Evolutionary conservation across 129 eudicot species (phyloP), one percentile per base, ranked within the genome.

Genomic region (Centrapalus pauciflorus): DNA sequence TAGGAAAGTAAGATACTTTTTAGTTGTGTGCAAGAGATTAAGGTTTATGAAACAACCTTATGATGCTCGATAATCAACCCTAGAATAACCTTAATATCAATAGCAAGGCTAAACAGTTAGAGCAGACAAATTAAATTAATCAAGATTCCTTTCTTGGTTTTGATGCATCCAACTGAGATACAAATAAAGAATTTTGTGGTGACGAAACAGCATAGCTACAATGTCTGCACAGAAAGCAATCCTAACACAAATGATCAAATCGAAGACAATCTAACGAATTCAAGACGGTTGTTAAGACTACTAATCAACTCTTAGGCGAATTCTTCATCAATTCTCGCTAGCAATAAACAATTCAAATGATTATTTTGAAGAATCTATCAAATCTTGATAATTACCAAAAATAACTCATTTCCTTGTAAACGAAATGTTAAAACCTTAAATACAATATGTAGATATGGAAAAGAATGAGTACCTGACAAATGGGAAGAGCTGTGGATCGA

Each of bases 401-500:
- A 16, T 45, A 20, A 45, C 7, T 45, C 7, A 45, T 23, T 45
- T 45, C 10, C 23, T n/a, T 45, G 23, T 45, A 45, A 45, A 45
- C 11, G n/a, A n/a, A n/a, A n/a, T n/a, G n/a, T n/a, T n/a, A n/a
- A n/a, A n/a, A 29, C 14, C 43, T 17, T 8, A 59, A 9, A 28
- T 4, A 59, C 0, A 8, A 58, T 8, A 58, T 8, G 24, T 13
- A 63, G n/a, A n/a, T n/a, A n/a, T n/a, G 12, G 13, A 1, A 62
- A 17, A 7, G 16, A 74, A 20, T 5, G 19, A 48, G 2, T 65
- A 92, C 98, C 95, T 88, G 98, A 41, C 98, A 93, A 23, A 93
- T 79, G 0, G 95, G 82, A 70, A 76, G 49, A 16, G 98, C 96
- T 3, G 96, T 93, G 8, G 79, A 78, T 50, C 95, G 76, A 21